Evolutionary conservation across 2,329 filamentous ascomycete genomes (phyloP), one percentile per base, ranked within the genome.

Genomic region (Annulohypoxylon truncatum): DNA sequence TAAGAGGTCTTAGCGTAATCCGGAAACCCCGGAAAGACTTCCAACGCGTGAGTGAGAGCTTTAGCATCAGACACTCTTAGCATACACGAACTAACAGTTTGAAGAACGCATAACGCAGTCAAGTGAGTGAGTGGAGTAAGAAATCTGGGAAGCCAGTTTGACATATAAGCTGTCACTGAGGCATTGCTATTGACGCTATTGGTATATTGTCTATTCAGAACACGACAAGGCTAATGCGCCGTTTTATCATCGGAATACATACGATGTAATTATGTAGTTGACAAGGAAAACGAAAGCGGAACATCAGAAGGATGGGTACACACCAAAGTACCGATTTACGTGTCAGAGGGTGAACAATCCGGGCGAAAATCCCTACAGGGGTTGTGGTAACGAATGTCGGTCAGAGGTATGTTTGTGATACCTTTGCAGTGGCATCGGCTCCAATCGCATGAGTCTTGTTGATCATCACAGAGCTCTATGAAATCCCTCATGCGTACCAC

Each of bases 1-100:
- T 55, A 56, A 38, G 35, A 58, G 40, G 46, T 33, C 31, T 29
- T 59, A 50, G 48, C 56, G 57, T 26, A 62, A 60, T 52, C 54
- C 66, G 66, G 66, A 61, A 68, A 46, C 53, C 38, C 51, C 66
- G 66, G 66, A 61, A 64, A 46, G 20, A 20, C 22, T 28, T 44
- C 64, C 56, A 47, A 58, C 18, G 53, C 61, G 35, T 48, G 50
- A 46, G 35, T 46, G 35, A 52, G 46, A 58, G 31, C 33, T 50
- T 50, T 50, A 35, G 53, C 12, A 40, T 58, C 38, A 20, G 24
- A 10, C 35, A 7, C 40, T 15, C 44, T 47, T 9, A 52, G 42
- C 24, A 35, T 38, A 48, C 38, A 40, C 40, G 29, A 61, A 24
- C 38, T 48, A 53, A 24, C 24, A 42, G 24, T 33, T n/a, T 15